Evolutionary conservation across 1,284 basidiomycete species (phyloP), one percentile per base, ranked within the genome.

Genomic region (Sporisorium iseilematis-ciliati): DNA sequence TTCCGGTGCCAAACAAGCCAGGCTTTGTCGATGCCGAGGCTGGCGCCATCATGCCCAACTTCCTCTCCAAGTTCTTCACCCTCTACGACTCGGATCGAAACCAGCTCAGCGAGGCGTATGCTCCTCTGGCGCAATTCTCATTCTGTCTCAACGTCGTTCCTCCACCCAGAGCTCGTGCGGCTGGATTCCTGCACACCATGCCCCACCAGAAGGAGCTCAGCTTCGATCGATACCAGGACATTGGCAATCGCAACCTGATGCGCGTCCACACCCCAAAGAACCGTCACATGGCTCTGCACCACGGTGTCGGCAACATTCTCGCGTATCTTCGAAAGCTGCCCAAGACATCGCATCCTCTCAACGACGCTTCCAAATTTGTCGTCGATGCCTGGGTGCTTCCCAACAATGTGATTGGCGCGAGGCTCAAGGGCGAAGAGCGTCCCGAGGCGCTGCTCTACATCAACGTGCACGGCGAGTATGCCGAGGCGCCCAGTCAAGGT

Each of bases 401-500:
- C 0, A 84, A 83, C 46, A 68, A 91, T 91, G 77, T 75, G 18
- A 69, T 83, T n/a, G 64, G 77, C 8, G 82, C 82, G 4, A 66
- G 74, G 33, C 64, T 81, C 29, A 58, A 61, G 40, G 76, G 69
- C 16, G 57, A 67, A 23, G 77, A 57, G 88, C 86, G 84, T 14
- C 86, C 85, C 6, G 85, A 87, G 41, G 87, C 87, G 7, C 85
- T 88, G 55, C 86, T 99, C 55, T 91, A 96, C 80, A 89, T 96
- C 72, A 91, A 90, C 59, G 89, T 98, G 33, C 94, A 98, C 84
- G 96, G 96, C 7, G 91, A 98, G 84, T 97, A 95, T 83, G 88
- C 89, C 54, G 96, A 99, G 89, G 86, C 82, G 41, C 87, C 87
- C 3, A 82, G 83, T 25, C 81, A 86, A 42, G 94, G 93, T 10